Evolutionary conservation across 1,284 basidiomycete species (phyloP).

Genomic region (Boletus mariae): DNA sequence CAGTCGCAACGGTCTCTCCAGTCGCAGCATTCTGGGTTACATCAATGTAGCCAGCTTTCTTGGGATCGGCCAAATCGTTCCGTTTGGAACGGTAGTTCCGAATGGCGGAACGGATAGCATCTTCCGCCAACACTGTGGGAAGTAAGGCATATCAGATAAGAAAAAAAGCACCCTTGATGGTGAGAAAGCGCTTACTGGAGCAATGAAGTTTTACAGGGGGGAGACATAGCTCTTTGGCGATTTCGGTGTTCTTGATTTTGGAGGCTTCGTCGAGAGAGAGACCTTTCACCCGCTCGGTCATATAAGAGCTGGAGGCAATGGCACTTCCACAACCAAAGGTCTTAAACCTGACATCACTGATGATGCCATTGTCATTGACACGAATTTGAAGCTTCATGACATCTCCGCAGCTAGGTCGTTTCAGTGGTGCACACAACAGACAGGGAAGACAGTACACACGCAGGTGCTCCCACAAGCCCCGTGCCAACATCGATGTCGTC

Average conservation of each 20-base stretch:
- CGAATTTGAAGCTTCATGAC: slow-evolving; percentile 99
- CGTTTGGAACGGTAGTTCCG: slow-evolving; percentile 88
- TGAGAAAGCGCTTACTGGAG: slow-evolving; percentile 56
- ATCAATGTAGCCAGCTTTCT: slow-evolving; percentile 68
- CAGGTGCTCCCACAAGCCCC: slow-evolving; percentile 96
- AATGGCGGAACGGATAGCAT: slow-evolving; percentile 94
- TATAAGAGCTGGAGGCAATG: slow-evolving; percentile 94
- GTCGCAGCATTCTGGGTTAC: slow-evolving; percentile 68
- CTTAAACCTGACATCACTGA: slow-evolving; percentile 99
- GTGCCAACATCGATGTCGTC: slow-evolving; percentile 90
- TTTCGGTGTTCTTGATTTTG: slow-evolving; percentile 98
- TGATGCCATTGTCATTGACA: slow-evolving; percentile 91
- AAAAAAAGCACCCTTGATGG: neutral
- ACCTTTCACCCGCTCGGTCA: slow-evolving; percentile 98
- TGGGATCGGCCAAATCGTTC: slow-evolving; percentile 46
- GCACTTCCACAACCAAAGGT: slow-evolving; percentile 97
- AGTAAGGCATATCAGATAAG: slow-evolving; percentile 20
- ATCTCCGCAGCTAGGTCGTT: slow-evolving; percentile 66
- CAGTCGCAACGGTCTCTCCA: slow-evolving; percentile 63
- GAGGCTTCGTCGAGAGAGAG: slow-evolving; percentile 92
- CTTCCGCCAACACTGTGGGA: slow-evolving; percentile 87
- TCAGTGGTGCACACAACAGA: slow-evolving; percentile 13
- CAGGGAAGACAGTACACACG: slow-evolving; percentile 56
- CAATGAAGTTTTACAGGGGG: slow-evolving; percentile 97
- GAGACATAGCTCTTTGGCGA: slow-evolving; percentile 92